Conservation (phyloP, 805 yeast genomes). For the Candida koratica region DNA sequence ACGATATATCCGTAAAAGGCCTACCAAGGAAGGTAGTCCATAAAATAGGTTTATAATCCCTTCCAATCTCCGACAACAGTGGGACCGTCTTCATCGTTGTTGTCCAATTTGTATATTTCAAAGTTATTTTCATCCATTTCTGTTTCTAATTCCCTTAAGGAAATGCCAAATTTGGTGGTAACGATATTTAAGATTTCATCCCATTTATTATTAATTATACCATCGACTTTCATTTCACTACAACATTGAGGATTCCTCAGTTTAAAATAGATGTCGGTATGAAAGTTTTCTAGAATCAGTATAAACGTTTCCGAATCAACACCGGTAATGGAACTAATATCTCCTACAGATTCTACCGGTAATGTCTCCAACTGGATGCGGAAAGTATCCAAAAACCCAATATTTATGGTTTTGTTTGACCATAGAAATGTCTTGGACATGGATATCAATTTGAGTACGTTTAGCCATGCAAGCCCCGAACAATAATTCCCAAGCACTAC, state of each 20-base stretch:
- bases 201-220: constrained; percentile 20
- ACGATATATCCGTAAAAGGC: too few species aligned
- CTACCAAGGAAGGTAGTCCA: too few species aligned
- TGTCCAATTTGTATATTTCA: constrained; percentile 23
- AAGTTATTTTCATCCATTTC: constrained; percentile 19
- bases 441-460: constrained; percentile 42
- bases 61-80: constrained; percentile 16
- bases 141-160: constrained; percentile 10
- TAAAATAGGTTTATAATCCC: too few species aligned
- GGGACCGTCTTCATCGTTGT: constrained; percentile 27
- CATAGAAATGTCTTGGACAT: constrained; percentile 21
- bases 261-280: constrained; percentile 13
- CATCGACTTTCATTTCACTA: constrained; percentile 19
- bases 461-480: constrained; percentile 62
- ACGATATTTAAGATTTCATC: constrained; percentile 9
- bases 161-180: constrained; percentile 12
- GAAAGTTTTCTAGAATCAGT: constrained; percentile 20
- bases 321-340: constrained; percentile 16
- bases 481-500: constrained; percentile 59
- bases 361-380: constrained; percentile 34
- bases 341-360: constrained; percentile 40
- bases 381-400: constrained; percentile 28
- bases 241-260: constrained; percentile 15
- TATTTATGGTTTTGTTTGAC: constrained; percentile 22
- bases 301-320: constrained; percentile 19